Conservation (phyloP, 139 green algal genomes). For the Zygnema circumcarinatum region DNA sequence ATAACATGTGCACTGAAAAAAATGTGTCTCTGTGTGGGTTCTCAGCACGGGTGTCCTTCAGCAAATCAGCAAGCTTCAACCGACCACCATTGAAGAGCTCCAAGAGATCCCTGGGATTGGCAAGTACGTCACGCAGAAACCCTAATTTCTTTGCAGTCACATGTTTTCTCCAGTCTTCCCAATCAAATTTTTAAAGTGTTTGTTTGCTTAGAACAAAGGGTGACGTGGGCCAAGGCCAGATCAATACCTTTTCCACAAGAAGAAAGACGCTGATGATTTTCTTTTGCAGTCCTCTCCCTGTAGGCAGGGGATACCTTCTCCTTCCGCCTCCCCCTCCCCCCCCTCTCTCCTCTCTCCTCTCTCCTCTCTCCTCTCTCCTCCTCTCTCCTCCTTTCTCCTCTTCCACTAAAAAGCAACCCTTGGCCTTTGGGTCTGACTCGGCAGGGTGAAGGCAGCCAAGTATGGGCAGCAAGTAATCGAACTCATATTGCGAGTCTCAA, state of each 20-base stretch:
- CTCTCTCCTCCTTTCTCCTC: not conserved
- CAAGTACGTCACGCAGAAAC: conserved; percentile 5
- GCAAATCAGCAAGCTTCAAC: conserved; percentile 9
- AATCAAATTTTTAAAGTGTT: not conserved
- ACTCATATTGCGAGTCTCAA: not conserved
- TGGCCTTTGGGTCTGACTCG: not conserved
- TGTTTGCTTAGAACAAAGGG: not conserved
- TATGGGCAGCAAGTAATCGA: not conserved
- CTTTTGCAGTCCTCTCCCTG: not conserved
- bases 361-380: not conserved
- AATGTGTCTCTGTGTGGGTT: not conserved
- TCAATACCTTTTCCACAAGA: not conserved
- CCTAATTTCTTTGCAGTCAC: not conserved
- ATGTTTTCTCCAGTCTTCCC: too few species aligned
- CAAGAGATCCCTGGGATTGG: conserved; percentile 8
- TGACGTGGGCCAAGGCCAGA: not conserved
- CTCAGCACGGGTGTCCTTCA: not conserved
- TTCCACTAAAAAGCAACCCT: too few species aligned
- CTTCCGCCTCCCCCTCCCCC: not conserved
- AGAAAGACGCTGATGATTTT: not conserved
- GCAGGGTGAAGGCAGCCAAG: not conserved
- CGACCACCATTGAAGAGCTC: conserved; percentile 8
- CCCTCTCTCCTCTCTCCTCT: not conserved
- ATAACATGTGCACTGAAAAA: too few species aligned
- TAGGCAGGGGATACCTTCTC: not conserved